Conservation (phyloP, 2,329 filamentous ascomycete species). For the Neofusicoccum laricinum region DNA sequence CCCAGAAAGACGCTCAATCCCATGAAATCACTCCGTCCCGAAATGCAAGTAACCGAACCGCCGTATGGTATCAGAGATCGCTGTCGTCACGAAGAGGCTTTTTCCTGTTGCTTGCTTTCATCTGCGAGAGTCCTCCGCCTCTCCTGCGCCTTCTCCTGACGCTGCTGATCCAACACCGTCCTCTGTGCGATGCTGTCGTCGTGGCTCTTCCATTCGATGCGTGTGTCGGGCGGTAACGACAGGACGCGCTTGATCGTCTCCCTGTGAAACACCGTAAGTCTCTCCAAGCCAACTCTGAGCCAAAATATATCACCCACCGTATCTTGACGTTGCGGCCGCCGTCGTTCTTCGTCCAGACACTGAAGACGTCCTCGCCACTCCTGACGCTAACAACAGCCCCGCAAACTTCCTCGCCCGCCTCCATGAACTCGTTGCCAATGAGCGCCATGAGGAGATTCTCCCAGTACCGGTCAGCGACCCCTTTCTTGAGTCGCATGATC, state of each 20-base stretch:
- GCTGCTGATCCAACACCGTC: conserved; percentile 83
- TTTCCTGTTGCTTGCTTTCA: conserved; percentile 27
- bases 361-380: conserved; percentile 94
- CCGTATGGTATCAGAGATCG: conserved; percentile 16
- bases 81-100: conserved; percentile 19
- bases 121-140: conserved; percentile 38
- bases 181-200: conserved; percentile 93
- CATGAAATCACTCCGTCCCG: conserved; percentile 17
- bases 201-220: conserved; percentile 92
- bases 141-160: conserved; percentile 70
- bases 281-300: background rate
- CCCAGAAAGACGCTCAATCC: conserved; percentile 16
- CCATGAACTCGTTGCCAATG: conserved; percentile 89
- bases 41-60: conserved; percentile 19
- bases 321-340: conserved; percentile 95
- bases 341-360: conserved; percentile 94
- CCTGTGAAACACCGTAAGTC: conserved; percentile 46
- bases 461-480: conserved; percentile 94
- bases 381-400: conserved; percentile 91
- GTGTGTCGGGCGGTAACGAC: conserved; percentile 80
- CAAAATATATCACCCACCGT: conserved; percentile 58
- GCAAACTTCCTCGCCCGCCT: conserved; percentile 91
- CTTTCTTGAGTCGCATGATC: conserved; percentile 96
- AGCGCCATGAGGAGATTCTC: conserved; percentile 89
- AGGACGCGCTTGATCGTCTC: conserved; percentile 93